Conservation (phyloP, 352 stramenopile genomes). For the Pythium utonaiense region DNA sequence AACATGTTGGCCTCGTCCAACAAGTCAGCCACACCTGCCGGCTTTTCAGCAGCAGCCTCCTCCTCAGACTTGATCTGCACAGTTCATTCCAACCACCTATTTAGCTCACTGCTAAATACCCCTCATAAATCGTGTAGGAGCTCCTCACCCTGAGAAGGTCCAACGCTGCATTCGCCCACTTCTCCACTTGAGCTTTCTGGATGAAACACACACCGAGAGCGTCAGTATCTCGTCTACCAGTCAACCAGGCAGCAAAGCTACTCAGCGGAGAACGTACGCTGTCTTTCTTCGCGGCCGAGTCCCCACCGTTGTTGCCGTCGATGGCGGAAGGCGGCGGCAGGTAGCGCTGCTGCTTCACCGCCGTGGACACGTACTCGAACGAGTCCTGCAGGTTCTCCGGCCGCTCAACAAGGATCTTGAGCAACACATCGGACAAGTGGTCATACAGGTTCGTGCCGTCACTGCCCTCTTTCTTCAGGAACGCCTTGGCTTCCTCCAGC, state of each 20-base stretch:
- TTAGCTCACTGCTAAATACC: not conserved
- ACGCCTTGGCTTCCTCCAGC: conserved; percentile 87
- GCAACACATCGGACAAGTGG: conserved; percentile 78
- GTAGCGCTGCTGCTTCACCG: conserved; percentile 82
- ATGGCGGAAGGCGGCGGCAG: conserved; percentile 16
- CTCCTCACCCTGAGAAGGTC: conserved; percentile 48
- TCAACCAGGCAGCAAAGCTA: not conserved
- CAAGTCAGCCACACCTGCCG: conserved; percentile 50
- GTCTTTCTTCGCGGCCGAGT: conserved; percentile 45
- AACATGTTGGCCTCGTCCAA: conserved; percentile 84
- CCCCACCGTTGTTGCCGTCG: conserved; percentile 18
- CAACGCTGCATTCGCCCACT: conserved; percentile 60
- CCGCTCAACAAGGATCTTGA: conserved; percentile 84
- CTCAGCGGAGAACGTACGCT: conserved; percentile 33
- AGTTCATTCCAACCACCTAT: too few species aligned
- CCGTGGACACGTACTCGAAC: conserved; percentile 86
- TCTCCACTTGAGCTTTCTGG: conserved; percentile 58
- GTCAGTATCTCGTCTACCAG: not conserved
- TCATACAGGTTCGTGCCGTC: conserved; percentile 86
- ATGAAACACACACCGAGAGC: not conserved
- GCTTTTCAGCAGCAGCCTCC: conserved; percentile 34
- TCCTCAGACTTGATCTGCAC: conserved; percentile 46
- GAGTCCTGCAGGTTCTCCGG: conserved; percentile 80
- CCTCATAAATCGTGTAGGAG: too few species aligned
- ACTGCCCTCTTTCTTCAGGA: conserved; percentile 72